Evolutionary conservation across 768 basidiomycete species (phyloP), one percentile per base, ranked within the genome.

Genomic region (Termitomyces sp.): DNA sequence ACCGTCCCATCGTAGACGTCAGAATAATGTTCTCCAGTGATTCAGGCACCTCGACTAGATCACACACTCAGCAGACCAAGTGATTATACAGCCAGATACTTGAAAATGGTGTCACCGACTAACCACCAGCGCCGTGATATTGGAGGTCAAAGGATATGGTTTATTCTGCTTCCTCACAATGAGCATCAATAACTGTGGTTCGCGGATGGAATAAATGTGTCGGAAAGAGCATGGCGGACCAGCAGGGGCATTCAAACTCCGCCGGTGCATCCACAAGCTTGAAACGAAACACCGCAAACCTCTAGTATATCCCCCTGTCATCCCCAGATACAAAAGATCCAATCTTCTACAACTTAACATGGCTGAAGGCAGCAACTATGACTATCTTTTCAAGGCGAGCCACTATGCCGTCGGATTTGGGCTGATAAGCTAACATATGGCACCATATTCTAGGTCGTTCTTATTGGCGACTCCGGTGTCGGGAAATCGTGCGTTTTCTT

Each of bases 381-480:
- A 98, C 74, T 98, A 90, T 81, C 88, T 99, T 66, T 98, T 98
- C 88, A 98, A 99, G 85, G 96, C 95, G 54, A 35, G 77, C 71
- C 13, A 33, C 50, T 41, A 20, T 30, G 32, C 51, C n/a, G 44
- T 13, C 5, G 36, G 16, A 36, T n/a, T 40, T 13, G 8, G 33
- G 51, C 43, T 47, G 43, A 46, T 50, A 41, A 41, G 41, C 56
- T 50, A 41, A 69, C 5, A 8, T 52, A 44, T 62, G 23, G 57
- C 36, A 57, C 36, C 55, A 56, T 58, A 40, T 53, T 53, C 54
- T 61, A 98, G 96, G 93, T 98, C 68, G 96, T 99, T 67, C 85
- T 99, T 65, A 98, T 98, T 79, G 96, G 96, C 71, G 96, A 99
- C 76, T 97, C 95, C 63, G 96, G 96, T 63, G 96, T 99, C 71